A percentile compares a stretch with the other conserved stretches of the same genome.
phyloP scores from a whole-genome alignment of 805 yeast species.

The Candida insectorum region DNA sequence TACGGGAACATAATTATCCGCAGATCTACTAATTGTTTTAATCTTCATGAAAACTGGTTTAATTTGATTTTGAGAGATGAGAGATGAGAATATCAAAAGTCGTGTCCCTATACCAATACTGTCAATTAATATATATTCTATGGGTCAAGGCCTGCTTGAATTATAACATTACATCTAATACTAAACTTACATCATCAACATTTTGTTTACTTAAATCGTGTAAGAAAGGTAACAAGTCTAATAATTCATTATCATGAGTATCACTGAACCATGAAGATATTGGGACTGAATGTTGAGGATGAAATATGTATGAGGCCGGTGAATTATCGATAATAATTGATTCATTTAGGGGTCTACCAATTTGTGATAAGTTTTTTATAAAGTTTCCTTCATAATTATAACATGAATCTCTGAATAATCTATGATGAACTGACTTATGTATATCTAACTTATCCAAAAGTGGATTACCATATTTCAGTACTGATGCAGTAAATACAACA shows the following conservation, averaged over 20 bases:
- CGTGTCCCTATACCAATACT: neutral
- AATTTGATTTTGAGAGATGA: too few species aligned
- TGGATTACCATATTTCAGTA: constrained; percentile 94
- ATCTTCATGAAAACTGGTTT: constrained; percentile 60
- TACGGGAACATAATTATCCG: constrained; percentile 91
- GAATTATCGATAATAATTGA: constrained; percentile 92
- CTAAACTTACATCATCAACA: constrained; percentile 83
- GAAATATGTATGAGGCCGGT: constrained; percentile 96
- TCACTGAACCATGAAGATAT: constrained; percentile 98
- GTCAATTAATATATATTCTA: constrained; percentile 1
- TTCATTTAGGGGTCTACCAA: constrained; percentile 87
- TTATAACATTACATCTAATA: constrained; percentile 65
- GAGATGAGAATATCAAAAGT: neutral
- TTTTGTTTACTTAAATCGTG: constrained; percentile 71
- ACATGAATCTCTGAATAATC: constrained; percentile 93
- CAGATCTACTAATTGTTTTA: constrained; percentile 82
- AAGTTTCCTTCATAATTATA: constrained; percentile 91
- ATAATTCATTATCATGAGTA: constrained; percentile 91
- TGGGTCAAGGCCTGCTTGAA: constrained; percentile 13
- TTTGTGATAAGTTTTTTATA: constrained; percentile 87
- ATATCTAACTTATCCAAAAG: constrained; percentile 82
- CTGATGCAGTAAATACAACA: constrained; percentile 96
- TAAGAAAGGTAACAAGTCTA: constrained; percentile 86
- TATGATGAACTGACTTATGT: constrained; percentile 75
- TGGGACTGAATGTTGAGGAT: constrained; percentile 97